Evolutionary conservation across 768 basidiomycete genomes (phyloP).

Genomic region (Boletus rubescentipes): DNA sequence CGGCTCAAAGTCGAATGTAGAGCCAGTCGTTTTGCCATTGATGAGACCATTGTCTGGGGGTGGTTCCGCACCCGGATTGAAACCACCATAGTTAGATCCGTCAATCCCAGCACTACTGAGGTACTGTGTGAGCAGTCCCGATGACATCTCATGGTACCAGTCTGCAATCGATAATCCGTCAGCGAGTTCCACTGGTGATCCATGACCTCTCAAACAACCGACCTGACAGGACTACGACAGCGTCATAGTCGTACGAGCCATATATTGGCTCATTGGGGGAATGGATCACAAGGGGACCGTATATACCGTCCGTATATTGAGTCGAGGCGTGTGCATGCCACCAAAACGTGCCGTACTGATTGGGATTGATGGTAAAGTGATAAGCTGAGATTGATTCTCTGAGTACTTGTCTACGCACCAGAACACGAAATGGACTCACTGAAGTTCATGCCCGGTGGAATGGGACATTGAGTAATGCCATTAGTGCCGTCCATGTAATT

Average conservation of each 20-base stretch:
- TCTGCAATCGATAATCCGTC: slow-evolving; percentile 14
- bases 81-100: slow-evolving; percentile 29
- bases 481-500: slow-evolving; percentile 49
- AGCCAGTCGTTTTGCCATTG: slow-evolving; percentile 28
- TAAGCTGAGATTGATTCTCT: slow-evolving; percentile 21
- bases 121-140: slow-evolving; percentile 30
- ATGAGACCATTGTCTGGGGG: slow-evolving; percentile 40
- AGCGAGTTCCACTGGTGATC: background rate
- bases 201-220: slow-evolving; percentile 10
- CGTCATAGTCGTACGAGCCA: slow-evolving; percentile 40
- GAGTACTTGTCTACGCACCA: background rate
- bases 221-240: slow-evolving; percentile 38
- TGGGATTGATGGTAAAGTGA: slow-evolving; percentile 41
- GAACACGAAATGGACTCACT: slow-evolving; percentile 21
- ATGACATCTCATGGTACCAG: slow-evolving; percentile 35
- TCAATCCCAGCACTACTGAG: slow-evolving; percentile 28
- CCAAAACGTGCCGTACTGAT: slow-evolving; percentile 48
- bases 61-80: slow-evolving; percentile 36
- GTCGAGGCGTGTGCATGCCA: slow-evolving; percentile 43
- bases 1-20: slow-evolving; percentile 34
- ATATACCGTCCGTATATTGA: slow-evolving; percentile 50
- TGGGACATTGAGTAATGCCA: slow-evolving; percentile 51
- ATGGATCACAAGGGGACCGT: slow-evolving; percentile 48
- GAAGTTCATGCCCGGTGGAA: slow-evolving; percentile 47
- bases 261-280: slow-evolving; percentile 34